Base-by-base conservation (phyloP, 805 yeast species). In the Hanseniaspora meyeri region DNA sequence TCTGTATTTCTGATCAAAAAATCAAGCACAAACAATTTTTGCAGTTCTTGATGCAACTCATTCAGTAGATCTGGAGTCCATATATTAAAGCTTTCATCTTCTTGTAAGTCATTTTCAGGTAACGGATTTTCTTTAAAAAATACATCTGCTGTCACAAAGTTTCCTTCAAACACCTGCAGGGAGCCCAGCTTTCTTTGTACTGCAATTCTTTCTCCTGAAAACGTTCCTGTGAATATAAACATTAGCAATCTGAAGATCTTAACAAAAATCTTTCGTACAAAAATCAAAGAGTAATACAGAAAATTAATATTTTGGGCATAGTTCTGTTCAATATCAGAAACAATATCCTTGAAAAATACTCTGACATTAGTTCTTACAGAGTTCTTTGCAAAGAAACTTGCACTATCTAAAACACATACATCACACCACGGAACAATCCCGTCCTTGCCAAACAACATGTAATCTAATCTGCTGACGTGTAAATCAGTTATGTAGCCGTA, bases 1-100 rank as follows among this genome's bases (percentile, higher is more conserved):
- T 84, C 90, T 0, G 91, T 84, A 62, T 85, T 84, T 61, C 90
- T 68, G 77, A 83, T 81, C 2, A 84, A 75, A 61, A 83, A 84
- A 62, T 84, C 90, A 32, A 84, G 68, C 38, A 84, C 78, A 1
- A 85, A 87, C 60, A 84, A 68, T 62, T 83, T 83, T 62, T 84
- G 89, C 32, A 84, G 64, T 64, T 84, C 83, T 54, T 75, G 73
- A 40, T 82, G 72, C 59, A 85, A 80, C 58, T 80, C 80, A 40
- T 62, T 60, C 8, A 83, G 62, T 0, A 72, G 70, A 8, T 68
- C 68, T 17, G 14, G 16, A 11, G 47, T 42, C 45, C 54, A 51
- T n/a, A 47, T 46, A 24, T 38, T 39, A 39, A 46, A 49, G 9
- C 60, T 58, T n/a, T 63, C 42, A 19, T 47, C 32, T 19, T 49